Conservation (phyloP, 2,329 filamentous ascomycete species). For the Stylonectria norvegica region DNA sequence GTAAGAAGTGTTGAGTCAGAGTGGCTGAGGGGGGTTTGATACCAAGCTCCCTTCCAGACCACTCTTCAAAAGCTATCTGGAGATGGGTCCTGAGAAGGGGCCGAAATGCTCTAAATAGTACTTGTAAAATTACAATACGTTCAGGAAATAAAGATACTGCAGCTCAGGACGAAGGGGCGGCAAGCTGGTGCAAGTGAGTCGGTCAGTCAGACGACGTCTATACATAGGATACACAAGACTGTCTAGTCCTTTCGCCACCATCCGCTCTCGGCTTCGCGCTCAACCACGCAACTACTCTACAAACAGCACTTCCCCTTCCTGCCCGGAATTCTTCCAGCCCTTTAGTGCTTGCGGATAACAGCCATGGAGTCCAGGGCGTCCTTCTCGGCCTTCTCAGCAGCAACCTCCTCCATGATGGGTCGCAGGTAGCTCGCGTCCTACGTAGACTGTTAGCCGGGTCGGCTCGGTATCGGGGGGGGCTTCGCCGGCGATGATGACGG, state of each 20-base stretch:
- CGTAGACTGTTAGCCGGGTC: conserved; percentile 16
- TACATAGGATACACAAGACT: conserved; percentile 36
- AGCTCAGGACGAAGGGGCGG: background rate
- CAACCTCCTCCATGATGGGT: conserved; percentile 51
- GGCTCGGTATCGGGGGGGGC: too few relatives aligned
- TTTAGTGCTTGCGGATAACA: conserved; percentile 50
- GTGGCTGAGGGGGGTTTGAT: conserved; percentile 4
- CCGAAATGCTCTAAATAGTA: conserved; percentile 13
- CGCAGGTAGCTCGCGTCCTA: conserved; percentile 54
- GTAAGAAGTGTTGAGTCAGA: conserved; percentile 11
- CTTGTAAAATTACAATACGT: conserved; percentile 25
- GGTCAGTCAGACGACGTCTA: conserved; percentile 31
- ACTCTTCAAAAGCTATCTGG: conserved; percentile 12
- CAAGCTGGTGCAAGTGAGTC: conserved; percentile 26
- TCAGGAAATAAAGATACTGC: conserved; percentile 19
- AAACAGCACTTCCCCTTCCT: conserved; percentile 8
- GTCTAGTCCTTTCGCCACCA: conserved; percentile 27
- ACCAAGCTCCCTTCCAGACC: conserved; percentile 11
- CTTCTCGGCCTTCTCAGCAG: conserved; percentile 50
- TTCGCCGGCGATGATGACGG: background rate
- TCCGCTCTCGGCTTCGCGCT: conserved; percentile 20
- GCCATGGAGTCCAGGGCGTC: conserved; percentile 49
- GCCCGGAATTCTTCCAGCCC: too few relatives aligned
- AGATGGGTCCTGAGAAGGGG: conserved; percentile 8
- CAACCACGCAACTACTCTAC: conserved; percentile 18